Conservation (phyloP, 2,329 filamentous ascomycete species). For the Fusarium sp. region DNA sequence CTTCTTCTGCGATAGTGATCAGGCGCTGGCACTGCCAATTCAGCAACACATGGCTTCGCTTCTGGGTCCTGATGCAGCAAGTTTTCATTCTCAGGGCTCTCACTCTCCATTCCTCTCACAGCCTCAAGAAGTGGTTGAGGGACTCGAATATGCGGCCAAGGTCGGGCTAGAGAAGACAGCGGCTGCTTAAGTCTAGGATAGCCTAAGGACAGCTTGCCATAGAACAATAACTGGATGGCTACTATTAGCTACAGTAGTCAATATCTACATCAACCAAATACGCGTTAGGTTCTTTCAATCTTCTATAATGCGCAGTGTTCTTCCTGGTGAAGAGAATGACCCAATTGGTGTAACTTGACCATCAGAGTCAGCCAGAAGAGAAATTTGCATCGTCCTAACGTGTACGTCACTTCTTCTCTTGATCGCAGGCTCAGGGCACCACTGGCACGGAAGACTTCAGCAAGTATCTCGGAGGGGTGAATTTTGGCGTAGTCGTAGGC, state of each 20-base stretch:
- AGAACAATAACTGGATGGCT: background rate
- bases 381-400: background rate
- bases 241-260: background rate
- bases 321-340: background rate
- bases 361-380: background rate
- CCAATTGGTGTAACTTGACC: background rate
- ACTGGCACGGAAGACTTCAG: constrained; percentile 62
- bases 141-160: constrained; percentile 26
- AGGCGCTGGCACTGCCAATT: constrained; percentile 33
- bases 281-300: background rate
- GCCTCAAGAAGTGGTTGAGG: constrained; percentile 25
- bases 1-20: constrained; percentile 39
- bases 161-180: background rate
- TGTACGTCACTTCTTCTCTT: background rate
- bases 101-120: constrained; percentile 31
- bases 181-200: background rate
- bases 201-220: background rate
- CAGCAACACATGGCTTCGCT: constrained; percentile 37
- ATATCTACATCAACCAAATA: background rate
- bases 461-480: constrained; percentile 57
- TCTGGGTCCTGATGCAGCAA: constrained; percentile 9
- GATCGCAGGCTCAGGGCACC: constrained; percentile 65
- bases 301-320: background rate
- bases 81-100: constrained; percentile 16
- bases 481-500: constrained; percentile 59